A percentile compares a stretch with the other conserved stretches of the same genome.
phyloP scores from a whole-genome alignment of 495 filamentous ascomycete genomes.

The Penicillium tannophilum region DNA sequence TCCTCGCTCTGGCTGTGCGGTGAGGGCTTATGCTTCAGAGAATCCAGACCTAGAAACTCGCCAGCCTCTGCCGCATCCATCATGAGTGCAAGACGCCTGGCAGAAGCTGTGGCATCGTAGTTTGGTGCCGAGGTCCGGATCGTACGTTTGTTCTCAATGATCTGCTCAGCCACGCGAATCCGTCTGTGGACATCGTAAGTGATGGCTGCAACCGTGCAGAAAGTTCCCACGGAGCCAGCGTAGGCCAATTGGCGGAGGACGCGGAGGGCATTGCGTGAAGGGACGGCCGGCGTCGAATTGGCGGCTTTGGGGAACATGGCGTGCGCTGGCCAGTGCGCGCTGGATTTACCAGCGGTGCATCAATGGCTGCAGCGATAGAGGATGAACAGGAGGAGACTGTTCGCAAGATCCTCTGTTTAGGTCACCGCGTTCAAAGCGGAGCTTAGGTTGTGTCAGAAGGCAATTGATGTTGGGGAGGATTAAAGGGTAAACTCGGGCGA shows the following conservation, averaged over 20 bases:
- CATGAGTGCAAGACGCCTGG: conserved; percentile 41
- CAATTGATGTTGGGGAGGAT: conserved; percentile 16
- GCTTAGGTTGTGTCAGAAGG: background rate
- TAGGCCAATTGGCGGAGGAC: conserved; percentile 47
- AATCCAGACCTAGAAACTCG: conserved; percentile 42
- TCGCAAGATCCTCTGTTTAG: background rate
- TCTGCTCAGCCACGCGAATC: conserved; percentile 43
- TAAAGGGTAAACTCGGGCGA: conserved; percentile 23
- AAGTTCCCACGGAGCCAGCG: conserved; percentile 43
- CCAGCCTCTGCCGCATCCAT: conserved; percentile 48
- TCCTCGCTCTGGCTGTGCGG: background rate
- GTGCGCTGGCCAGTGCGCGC: conserved; percentile 31
- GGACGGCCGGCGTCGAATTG: conserved; percentile 35
- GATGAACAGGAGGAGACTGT: background rate
- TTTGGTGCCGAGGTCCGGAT: conserved; percentile 47
- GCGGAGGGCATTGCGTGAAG: conserved; percentile 50
- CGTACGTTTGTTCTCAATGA: conserved; percentile 47
- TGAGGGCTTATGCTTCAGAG: conserved; percentile 27
- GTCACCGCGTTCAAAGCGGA: background rate
- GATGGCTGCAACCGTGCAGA: conserved; percentile 44
- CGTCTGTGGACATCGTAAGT: conserved; percentile 48
- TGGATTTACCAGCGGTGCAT: conserved; percentile 26
- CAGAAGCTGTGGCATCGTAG: conserved; percentile 48
- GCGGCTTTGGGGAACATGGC: conserved; percentile 40
- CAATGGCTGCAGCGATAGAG: conserved; percentile 9